Percentiles rank a stretch among this genome's conserved stretches.
Conservation (phyloP, 768 basidiomycete genomes). For the Tricholoma saponaceum region DNA sequence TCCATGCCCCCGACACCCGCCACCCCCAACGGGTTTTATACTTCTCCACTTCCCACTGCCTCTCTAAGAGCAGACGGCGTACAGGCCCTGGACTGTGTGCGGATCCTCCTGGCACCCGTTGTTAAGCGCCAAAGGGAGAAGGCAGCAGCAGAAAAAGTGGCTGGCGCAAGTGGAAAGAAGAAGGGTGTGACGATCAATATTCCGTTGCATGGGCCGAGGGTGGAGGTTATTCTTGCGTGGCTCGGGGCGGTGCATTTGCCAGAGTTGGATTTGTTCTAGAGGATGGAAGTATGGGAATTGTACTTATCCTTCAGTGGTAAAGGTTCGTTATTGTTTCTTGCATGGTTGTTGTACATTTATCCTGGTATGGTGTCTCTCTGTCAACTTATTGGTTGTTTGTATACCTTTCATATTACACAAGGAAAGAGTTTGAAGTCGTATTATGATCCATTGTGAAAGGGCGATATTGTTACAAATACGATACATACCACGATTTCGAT, state of each 20-base stretch:
- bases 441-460: too few species aligned
- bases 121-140: slow-evolving; percentile 57
- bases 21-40: slow-evolving; percentile 5
- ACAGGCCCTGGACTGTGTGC: slow-evolving; percentile 60
- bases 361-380: too few species aligned
- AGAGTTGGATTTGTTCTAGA: slow-evolving; percentile 49
- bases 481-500: too few species aligned
- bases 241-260: slow-evolving; percentile 76
- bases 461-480: too few species aligned
- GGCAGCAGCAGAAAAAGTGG: slow-evolving; percentile 44
- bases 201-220: slow-evolving; percentile 80
- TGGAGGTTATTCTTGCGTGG: slow-evolving; percentile 85
- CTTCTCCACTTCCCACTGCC: slow-evolving; percentile 7
- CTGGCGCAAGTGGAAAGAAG: slow-evolving; percentile 40
- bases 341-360: neutral
- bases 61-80: slow-evolving; percentile 35
- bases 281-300: neutral
- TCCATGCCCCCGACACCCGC: slow-evolving; percentile 18
- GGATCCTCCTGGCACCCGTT: slow-evolving; percentile 73
- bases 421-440: neutral
- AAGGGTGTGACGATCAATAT: slow-evolving; percentile 71
- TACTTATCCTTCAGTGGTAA: neutral
- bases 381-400: neutral
- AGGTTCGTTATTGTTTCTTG: neutral
- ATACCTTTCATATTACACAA: neutral